Conservation (phyloP, 2,329 filamentous ascomycete genomes). For the Cladosporium sp. region DNA sequence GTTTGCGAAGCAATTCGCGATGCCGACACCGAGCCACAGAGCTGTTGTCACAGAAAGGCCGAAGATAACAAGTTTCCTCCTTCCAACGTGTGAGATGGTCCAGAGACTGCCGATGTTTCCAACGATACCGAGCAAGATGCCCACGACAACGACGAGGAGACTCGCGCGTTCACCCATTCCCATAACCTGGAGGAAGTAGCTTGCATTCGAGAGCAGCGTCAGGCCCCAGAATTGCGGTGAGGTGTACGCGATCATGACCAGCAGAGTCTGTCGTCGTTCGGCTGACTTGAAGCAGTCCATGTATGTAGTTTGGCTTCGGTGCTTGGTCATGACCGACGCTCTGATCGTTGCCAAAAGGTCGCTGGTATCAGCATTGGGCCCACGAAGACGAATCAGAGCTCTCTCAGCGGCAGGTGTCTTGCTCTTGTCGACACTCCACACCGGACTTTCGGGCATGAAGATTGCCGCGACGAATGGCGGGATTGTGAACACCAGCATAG, state of each 20-base stretch:
- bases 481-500: conserved; percentile 50
- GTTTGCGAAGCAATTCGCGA: conserved; percentile 50
- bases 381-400: neutral
- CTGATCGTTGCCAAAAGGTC: neutral
- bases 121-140: conserved; percentile 47
- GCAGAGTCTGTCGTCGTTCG: conserved; percentile 42
- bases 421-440: conserved; percentile 51
- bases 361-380: neutral
- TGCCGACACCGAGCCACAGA: conserved; percentile 51
- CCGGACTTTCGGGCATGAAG: conserved; percentile 55
- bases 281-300: conserved; percentile 41
- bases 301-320: conserved; percentile 28
- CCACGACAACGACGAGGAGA: conserved; percentile 47
- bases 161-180: conserved; percentile 36
- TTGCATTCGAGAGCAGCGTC: conserved; percentile 39
- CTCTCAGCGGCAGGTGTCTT: conserved; percentile 28
- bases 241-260: conserved; percentile 40
- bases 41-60: conserved; percentile 40
- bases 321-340: neutral
- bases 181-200: conserved; percentile 40
- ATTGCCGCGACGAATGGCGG: conserved; percentile 48
- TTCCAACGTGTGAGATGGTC: conserved; percentile 46
- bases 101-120: conserved; percentile 48
- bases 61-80: conserved; percentile 43
- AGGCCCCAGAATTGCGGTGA: conserved; percentile 41